Conservation (phyloP, 1,139 yeast genomes). For the Torulaspora pretoriensis region DNA sequence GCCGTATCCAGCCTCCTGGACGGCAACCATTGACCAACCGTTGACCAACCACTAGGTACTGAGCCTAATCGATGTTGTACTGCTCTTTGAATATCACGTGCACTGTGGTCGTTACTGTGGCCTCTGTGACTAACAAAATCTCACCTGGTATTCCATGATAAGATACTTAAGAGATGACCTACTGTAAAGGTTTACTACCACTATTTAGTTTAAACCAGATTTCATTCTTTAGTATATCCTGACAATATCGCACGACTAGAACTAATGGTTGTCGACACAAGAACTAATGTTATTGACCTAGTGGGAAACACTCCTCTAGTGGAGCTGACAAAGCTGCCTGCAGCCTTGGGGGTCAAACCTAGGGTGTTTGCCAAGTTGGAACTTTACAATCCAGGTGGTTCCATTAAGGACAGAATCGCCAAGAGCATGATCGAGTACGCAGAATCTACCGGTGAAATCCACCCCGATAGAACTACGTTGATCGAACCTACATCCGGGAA, state of each 20-base stretch:
- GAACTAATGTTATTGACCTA: conserved; percentile 35
- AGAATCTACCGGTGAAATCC: conserved; percentile 70
- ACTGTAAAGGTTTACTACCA: background rate
- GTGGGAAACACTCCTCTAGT: conserved; percentile 83
- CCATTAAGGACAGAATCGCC: conserved; percentile 94
- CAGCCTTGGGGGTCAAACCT: conserved; percentile 71
- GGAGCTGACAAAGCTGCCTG: conserved; percentile 70
- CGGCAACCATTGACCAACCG: no score
- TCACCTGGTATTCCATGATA: background rate
- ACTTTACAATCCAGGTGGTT: conserved; percentile 86
- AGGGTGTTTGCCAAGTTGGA: conserved; percentile 86
- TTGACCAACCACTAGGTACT: no score
- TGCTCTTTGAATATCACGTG: background rate
- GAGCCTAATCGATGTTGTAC: background rate
- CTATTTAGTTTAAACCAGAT: no score
- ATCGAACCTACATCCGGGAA: conserved; percentile 90
- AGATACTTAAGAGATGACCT: background rate
- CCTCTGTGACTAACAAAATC: background rate
- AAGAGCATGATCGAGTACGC: conserved; percentile 82
- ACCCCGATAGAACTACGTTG: conserved; percentile 73
- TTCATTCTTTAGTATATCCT: no score
- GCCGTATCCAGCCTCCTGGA: no score
- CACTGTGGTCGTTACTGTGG: background rate
- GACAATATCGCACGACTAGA: background rate
- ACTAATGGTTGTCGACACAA: conserved; percentile 20